These are phyloP conservation scores for Lentinula raphanica DNA, from an alignment of 768 basidiomycete species.

Conservation along the genomic window DNA sequence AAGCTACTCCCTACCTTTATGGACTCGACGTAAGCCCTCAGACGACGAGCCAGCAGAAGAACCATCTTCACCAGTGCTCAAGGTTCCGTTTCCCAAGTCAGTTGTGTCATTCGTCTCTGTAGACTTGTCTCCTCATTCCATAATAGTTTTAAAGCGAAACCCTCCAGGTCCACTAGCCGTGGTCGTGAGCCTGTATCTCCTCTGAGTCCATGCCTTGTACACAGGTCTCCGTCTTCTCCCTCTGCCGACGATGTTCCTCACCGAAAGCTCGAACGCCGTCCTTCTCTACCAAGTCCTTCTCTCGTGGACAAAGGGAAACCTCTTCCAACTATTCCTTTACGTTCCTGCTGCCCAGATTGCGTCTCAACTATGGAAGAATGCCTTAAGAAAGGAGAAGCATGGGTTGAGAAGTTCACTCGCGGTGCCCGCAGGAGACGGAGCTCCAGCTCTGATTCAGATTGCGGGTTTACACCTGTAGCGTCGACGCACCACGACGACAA, in stretches of 20 bases:
- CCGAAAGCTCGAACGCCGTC: slow-evolving; percentile 16
- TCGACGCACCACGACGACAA: slow-evolving; percentile 2
- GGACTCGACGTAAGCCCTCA: slow-evolving; percentile 23
- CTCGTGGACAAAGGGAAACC: slow-evolving; percentile 26
- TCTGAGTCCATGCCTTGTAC: slow-evolving; percentile 52
- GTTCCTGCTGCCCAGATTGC: slow-evolving; percentile 68
- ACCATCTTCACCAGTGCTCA: slow-evolving; percentile 34
- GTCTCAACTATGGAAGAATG: slow-evolving; percentile 53
- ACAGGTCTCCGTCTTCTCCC: slow-evolving; percentile 30
- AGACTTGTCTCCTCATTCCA: background rate
- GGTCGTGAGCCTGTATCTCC: slow-evolving; percentile 25
- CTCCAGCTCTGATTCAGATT: slow-evolving; percentile 25
- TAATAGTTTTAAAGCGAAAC: slow-evolving; percentile 36
- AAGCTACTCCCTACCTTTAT: slow-evolving; percentile 65
- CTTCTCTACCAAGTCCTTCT: slow-evolving; percentile 31
- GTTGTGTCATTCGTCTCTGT: slow-evolving; percentile 17
- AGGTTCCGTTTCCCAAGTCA: slow-evolving; percentile 59
- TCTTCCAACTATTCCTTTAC: slow-evolving; percentile 56
- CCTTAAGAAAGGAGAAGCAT: slow-evolving; percentile 47
- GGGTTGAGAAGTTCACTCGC: slow-evolving; percentile 59
- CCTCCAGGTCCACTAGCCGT: slow-evolving; percentile 35
- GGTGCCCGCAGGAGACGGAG: slow-evolving; percentile 58
- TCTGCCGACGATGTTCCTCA: slow-evolving; percentile 7
- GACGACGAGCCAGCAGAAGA: slow-evolving; percentile 11
- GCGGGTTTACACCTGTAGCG: slow-evolving; percentile 25